Percentiles rank a stretch among this genome's conserved stretches.
These are phyloP conservation scores for Dactylellina drechsleri DNA, from an alignment of 2,329 filamentous ascomycete genomes.

Conservation along the genomic window DNA sequence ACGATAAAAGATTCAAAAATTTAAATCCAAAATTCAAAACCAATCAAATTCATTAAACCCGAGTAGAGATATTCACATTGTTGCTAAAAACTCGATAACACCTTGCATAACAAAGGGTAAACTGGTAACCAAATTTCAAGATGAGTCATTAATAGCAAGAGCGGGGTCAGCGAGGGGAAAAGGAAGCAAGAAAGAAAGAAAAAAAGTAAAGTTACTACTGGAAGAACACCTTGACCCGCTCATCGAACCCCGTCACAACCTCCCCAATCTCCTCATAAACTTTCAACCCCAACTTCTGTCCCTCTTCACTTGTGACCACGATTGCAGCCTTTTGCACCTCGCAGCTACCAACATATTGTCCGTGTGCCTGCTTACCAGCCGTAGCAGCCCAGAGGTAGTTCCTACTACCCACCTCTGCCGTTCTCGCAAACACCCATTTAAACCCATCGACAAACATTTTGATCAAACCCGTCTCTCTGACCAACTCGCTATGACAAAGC, in stretches of 20 bases:
- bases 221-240: slow-evolving; percentile 21
- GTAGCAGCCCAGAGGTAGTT: slow-evolving; percentile 58
- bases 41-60: too few species aligned
- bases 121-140: too few species aligned
- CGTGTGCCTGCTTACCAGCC: slow-evolving; percentile 55
- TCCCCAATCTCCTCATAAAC: slow-evolving; percentile 48
- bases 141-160: too few species aligned
- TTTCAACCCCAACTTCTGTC: slow-evolving; percentile 30
- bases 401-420: slow-evolving; percentile 60
- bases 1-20: not conserved
- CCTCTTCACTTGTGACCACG: slow-evolving; percentile 39
- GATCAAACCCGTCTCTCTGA: slow-evolving; percentile 13
- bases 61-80: too few species aligned
- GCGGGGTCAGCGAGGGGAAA: too few species aligned
- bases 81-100: too few species aligned
- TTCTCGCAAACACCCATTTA: slow-evolving; percentile 54
- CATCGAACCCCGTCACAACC: slow-evolving; percentile 17
- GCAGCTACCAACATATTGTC: slow-evolving; percentile 56
- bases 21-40: not conserved
- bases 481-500: slow-evolving; percentile 54
- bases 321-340: slow-evolving; percentile 32
- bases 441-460: not conserved
- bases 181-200: too few species aligned
- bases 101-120: too few species aligned
- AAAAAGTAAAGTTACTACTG: too few species aligned